Conservation (phyloP, 768 basidiomycete genomes). For the Obba rivulosa region DNA sequence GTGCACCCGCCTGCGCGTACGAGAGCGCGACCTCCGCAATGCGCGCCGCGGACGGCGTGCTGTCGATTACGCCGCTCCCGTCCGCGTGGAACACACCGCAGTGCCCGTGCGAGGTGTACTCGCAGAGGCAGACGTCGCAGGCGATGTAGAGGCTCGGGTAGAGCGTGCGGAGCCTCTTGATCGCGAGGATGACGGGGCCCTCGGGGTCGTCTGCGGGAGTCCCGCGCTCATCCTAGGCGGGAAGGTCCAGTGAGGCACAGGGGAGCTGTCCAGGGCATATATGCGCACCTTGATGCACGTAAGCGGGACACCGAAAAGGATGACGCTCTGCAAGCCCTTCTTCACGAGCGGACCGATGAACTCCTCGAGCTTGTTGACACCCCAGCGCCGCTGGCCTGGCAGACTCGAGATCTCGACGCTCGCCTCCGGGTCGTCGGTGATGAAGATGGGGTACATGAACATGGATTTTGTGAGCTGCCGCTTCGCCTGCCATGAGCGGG, state of each 20-base stretch:
- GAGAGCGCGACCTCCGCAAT: constrained; percentile 89
- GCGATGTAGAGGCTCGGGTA: constrained; percentile 89
- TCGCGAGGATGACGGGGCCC: constrained; percentile 94
- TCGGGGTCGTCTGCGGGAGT: constrained; percentile 84
- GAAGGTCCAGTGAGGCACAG: background rate
- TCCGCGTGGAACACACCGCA: constrained; percentile 78
- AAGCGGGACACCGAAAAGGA: constrained; percentile 90
- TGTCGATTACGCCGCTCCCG: constrained; percentile 74
- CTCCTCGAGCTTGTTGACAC: constrained; percentile 83
- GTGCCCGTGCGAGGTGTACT: constrained; percentile 98
- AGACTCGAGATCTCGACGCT: constrained; percentile 70
- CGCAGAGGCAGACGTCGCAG: constrained; percentile 97
- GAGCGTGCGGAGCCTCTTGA: constrained; percentile 65
- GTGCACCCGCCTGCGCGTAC: constrained; percentile 94
- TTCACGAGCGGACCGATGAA: constrained; percentile 84
- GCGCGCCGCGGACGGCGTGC: constrained; percentile 72
- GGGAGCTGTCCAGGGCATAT: background rate
- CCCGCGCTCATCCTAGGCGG: constrained; percentile 66
- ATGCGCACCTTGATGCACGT: constrained; percentile 63
- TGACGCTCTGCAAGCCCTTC: constrained; percentile 88
- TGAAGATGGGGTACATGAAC: constrained; percentile 99
- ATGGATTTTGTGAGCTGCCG: constrained; percentile 81
- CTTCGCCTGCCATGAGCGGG: constrained; percentile 82
- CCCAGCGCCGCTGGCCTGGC: constrained; percentile 91
- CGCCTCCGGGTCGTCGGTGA: constrained; percentile 90